Percentiles rank a stretch among this genome's conserved stretches.
Conservation (phyloP, 345 rosid genomes). For the Gossypium arboreum region DNA sequence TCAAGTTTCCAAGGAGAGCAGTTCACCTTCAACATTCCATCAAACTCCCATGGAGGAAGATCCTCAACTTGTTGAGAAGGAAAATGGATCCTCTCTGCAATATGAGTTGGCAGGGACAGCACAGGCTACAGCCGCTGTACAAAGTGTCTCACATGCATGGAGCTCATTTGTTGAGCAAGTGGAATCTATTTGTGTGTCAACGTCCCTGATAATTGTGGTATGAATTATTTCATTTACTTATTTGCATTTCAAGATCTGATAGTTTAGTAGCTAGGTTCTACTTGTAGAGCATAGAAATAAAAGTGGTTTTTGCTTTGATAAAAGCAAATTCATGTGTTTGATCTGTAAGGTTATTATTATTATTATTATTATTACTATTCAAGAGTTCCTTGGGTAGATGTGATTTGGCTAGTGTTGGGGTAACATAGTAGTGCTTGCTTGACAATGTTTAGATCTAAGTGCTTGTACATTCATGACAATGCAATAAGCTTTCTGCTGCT, state of each 20-base stretch:
- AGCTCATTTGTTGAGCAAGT: constrained; percentile 83
- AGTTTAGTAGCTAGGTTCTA: background rate
- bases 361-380: background rate
- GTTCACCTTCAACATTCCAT: constrained; percentile 22
- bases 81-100: constrained; percentile 18
- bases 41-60: constrained; percentile 27
- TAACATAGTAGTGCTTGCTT: background rate
- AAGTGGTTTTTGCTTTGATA: background rate
- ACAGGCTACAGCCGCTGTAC: constrained; percentile 23
- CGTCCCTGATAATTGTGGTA: constrained; percentile 89
- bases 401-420: background rate
- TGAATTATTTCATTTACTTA: background rate
- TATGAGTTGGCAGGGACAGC: constrained; percentile 27
- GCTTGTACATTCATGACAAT: background rate
- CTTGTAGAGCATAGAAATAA: background rate
- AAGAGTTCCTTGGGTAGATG: background rate
- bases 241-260: background rate
- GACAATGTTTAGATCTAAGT: background rate
- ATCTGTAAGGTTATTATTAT: too few relatives aligned
- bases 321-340: background rate
- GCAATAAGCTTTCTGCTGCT: background rate
- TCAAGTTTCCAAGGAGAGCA: constrained; percentile 25
- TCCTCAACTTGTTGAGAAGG: constrained; percentile 20
- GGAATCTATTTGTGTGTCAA: constrained; percentile 68
- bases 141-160: constrained; percentile 65